Conservation (phyloP, 306 rosid genomes). For the Neltuma alba region DNA sequence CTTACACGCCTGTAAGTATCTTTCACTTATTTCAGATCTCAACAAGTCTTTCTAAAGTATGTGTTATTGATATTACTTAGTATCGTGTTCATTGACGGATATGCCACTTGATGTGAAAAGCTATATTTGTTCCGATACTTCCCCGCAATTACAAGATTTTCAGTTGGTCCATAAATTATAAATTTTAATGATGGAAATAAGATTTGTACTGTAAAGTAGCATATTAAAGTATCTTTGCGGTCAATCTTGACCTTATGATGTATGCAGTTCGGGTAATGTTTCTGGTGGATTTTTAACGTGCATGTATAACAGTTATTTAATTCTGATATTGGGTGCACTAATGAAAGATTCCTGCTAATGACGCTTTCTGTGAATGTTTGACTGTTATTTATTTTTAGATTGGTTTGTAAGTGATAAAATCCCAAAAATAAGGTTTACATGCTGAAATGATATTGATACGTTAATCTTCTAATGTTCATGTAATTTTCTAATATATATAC, state of each 20-base stretch:
- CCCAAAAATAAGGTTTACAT: background rate
- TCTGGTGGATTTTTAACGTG: conserved; percentile 10
- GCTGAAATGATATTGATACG: conserved; percentile 21
- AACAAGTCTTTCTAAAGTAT: background rate
- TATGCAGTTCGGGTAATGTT: background rate
- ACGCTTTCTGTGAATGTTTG: background rate
- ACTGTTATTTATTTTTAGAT: conserved; percentile 1
- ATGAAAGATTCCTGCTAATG: background rate
- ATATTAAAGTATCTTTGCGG: conserved; percentile 1
- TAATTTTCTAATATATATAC: background rate
- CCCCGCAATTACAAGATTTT: background rate
- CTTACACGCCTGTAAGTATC: conserved; percentile 85
- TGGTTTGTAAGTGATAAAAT: background rate
- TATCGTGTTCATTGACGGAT: conserved; percentile 16
- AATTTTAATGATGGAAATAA: background rate
- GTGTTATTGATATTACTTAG: background rate
- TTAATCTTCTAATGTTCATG: conserved; percentile 3
- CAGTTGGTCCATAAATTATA: conserved; percentile 8
- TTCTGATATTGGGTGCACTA: background rate
- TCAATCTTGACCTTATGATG: background rate
- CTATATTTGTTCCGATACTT: background rate
- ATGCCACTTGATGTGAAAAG: background rate
- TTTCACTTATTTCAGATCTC: conserved; percentile 6
- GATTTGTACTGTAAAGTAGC: background rate
- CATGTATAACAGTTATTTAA: background rate